A percentile compares a stretch with the other conserved stretches of the same genome.
These are phyloP conservation scores for Naumovozyma baii DNA, from an alignment of 805 yeast genomes.

Conservation along the genomic window DNA sequence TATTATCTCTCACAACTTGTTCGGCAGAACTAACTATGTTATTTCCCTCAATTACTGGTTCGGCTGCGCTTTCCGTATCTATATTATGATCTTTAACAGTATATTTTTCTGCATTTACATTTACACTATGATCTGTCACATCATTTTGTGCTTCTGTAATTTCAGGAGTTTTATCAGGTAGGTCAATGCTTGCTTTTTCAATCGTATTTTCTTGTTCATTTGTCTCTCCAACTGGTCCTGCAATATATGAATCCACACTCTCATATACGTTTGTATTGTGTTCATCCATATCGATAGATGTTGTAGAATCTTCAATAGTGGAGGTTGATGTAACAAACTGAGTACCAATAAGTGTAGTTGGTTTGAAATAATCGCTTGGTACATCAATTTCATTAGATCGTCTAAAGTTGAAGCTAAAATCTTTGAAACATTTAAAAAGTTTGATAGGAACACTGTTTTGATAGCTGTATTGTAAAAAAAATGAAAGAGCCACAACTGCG, in stretches of 20 bases:
- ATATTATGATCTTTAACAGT: neutral
- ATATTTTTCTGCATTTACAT: neutral
- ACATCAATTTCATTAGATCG: neutral
- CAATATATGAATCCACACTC: neutral
- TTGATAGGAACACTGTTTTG: conserved; percentile 17
- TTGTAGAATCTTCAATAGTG: neutral
- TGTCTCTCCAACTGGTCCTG: neutral
- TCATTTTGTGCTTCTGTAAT: neutral
- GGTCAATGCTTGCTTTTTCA: neutral
- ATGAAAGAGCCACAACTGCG: conserved; percentile 16
- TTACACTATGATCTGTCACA: neutral
- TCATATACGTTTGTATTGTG: no score
- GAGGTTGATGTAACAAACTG: neutral
- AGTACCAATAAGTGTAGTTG: conserved; percentile 6
- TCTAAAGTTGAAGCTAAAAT: neutral
- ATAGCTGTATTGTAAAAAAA: conserved; percentile 14
- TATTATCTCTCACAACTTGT: no score
- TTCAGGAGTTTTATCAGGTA: neutral
- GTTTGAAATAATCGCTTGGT: conserved; percentile 1
- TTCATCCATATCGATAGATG: neutral
- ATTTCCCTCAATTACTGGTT: no score
- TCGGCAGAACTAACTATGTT: no score
- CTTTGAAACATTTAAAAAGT: conserved; percentile 6
- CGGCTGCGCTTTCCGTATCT: no score
- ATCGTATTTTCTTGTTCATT: neutral